Percentiles rank a stretch among this genome's conserved stretches.
These are phyloP conservation scores for Ogataea saltuana DNA, from an alignment of 805 yeast genomes.

Conservation along the genomic window DNA sequence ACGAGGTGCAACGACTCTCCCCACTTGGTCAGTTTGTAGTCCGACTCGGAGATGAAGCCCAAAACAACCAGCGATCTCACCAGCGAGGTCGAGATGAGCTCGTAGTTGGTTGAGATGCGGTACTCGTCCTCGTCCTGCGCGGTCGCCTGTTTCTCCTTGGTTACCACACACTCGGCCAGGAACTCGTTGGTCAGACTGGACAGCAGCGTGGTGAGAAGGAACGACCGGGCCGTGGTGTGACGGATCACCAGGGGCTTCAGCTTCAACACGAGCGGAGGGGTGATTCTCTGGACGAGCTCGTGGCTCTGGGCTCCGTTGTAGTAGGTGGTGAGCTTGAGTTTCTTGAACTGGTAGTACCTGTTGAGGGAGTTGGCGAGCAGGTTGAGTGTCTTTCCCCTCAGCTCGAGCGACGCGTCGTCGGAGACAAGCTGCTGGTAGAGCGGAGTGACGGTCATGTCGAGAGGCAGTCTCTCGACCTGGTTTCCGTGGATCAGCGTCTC, in stretches of 20 bases:
- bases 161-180: constrained; percentile 27
- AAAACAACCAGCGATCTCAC: constrained; percentile 54
- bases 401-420: constrained; percentile 44
- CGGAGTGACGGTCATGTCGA: constrained; percentile 58
- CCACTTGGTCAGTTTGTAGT: constrained; percentile 48
- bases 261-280: constrained; percentile 52
- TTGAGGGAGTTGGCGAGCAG: constrained; percentile 70
- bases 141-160: constrained; percentile 10
- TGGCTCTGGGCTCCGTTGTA: constrained; percentile 25
- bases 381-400: constrained; percentile 64
- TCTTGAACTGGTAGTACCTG: constrained; percentile 81
- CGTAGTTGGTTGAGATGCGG: constrained; percentile 46
- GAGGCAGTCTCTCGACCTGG: constrained; percentile 61
- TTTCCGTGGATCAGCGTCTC: constrained; percentile 68
- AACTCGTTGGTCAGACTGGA: constrained; percentile 34
- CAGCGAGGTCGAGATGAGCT: constrained; percentile 56
- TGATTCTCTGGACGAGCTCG: constrained; percentile 51
- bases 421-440: constrained; percentile 59
- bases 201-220: constrained; percentile 34
- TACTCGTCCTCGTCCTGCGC: constrained; percentile 26
- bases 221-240: constrained; percentile 36
- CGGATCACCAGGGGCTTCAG: constrained; percentile 37
- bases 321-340: constrained; percentile 48
- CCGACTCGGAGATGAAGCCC: constrained; percentile 47
- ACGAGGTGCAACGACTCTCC: constrained; percentile 49